Percentiles rank a stretch among this genome's conserved stretches.
Evolutionary conservation across 306 rosid species (phyloP).

Genomic region (Rubus idaeus): DNA sequence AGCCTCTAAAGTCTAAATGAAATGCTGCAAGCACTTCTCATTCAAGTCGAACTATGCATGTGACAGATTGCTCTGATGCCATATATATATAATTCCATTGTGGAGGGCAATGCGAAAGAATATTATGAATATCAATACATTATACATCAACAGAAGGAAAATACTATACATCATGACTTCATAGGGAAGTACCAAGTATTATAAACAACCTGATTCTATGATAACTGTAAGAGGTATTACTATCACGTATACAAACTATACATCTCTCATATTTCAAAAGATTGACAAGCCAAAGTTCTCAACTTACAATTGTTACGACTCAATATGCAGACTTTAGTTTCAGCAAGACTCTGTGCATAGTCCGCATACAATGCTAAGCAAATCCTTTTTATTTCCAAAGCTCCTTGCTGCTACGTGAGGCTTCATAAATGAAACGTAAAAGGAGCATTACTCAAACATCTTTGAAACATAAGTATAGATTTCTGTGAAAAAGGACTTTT

Average conservation of each 20-base stretch:
- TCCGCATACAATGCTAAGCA: not conserved
- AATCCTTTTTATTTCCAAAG: not conserved
- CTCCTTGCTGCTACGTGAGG: not conserved
- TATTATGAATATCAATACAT: not conserved
- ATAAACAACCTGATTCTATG: slow-evolving; percentile 11
- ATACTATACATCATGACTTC: not conserved
- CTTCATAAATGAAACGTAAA: slow-evolving; percentile 3
- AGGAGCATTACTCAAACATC: not conserved
- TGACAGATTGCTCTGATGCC: too few species aligned
- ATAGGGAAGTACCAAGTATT: not conserved
- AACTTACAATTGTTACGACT: slow-evolving; percentile 1
- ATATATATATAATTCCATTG: not conserved
- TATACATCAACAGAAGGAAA: not conserved
- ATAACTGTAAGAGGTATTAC: slow-evolving; percentile 6
- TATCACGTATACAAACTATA: slow-evolving; percentile 6
- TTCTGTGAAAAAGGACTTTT: not conserved
- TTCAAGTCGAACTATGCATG: not conserved
- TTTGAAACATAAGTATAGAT: not conserved
- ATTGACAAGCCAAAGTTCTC: slow-evolving; percentile 15
- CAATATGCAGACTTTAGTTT: not conserved
- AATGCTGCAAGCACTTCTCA: not conserved
- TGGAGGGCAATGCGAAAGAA: not conserved
- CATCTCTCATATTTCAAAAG: slow-evolving; percentile 9
- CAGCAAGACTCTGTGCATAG: slow-evolving; percentile 2
- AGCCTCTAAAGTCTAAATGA: too few species aligned